phyloP scores from a whole-genome alignment of 129 eudicot genomes.

The Solidago caesia region DNA sequence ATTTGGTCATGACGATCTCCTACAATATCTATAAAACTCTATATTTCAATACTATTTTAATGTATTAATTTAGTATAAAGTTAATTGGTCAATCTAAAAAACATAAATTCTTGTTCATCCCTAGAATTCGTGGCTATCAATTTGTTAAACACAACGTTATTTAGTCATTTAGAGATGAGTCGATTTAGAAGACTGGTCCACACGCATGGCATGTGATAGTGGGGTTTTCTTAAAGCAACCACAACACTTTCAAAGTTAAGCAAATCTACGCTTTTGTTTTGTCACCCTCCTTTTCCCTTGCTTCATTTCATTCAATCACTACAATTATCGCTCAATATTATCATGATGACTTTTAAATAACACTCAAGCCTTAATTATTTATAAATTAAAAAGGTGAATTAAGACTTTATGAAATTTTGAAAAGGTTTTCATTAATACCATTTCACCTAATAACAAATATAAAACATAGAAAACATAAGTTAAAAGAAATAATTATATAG shows the following conservation, averaged over 20 bases:
- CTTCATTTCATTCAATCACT: slow-evolving; percentile 1
- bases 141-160: too few species aligned
- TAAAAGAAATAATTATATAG: too few species aligned
- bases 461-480: too few species aligned
- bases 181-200: slow-evolving; percentile 26
- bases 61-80: too few species aligned
- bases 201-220: slow-evolving; percentile 40
- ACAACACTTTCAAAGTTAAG: slow-evolving; percentile 33
- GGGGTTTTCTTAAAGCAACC: slow-evolving; percentile 36
- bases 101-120: too few species aligned
- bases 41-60: too few species aligned
- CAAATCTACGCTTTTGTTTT: slow-evolving; percentile 24
- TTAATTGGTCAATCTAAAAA: too few species aligned
- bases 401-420: not conserved
- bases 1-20: too few species aligned
- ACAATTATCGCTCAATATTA: not conserved
- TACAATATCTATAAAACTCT: too few species aligned
- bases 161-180: slow-evolving; percentile 3
- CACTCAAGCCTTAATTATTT: not conserved
- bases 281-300: slow-evolving; percentile 29
- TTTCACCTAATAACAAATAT: too few species aligned
- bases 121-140: too few species aligned
- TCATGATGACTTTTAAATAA: not conserved
- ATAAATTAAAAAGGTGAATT: not conserved
- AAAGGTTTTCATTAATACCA: too few species aligned